These are phyloP conservation scores for Colletotrichum tamarilloi DNA, from an alignment of 2,329 filamentous ascomycete species.

Conservation along the genomic window DNA sequence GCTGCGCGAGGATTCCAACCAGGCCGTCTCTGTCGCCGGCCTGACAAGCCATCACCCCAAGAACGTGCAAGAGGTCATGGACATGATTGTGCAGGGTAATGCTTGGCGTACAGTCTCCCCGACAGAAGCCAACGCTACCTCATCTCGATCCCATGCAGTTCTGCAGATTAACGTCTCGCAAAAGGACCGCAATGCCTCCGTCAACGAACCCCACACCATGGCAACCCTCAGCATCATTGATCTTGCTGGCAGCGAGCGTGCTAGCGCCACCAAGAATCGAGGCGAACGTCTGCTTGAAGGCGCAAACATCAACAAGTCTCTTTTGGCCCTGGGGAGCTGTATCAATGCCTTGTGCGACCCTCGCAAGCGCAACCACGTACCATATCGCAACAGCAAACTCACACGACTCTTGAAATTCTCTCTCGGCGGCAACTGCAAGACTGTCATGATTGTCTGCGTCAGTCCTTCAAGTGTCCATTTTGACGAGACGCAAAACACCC, in stretches of 20 bases:
- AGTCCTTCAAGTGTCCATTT: conserved; percentile 97
- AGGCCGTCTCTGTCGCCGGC: conserved; percentile 90
- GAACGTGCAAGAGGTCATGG: conserved; percentile 97
- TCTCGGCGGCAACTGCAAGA: conserved; percentile 96
- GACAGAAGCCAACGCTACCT: conserved; percentile 96
- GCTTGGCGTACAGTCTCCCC: conserved; percentile 95
- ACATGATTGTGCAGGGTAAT: conserved; percentile 97
- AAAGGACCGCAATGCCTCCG: conserved; percentile 90
- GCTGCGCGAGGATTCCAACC: conserved; percentile 93
- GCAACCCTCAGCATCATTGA: conserved; percentile 98
- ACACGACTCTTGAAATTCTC: conserved; percentile 97
- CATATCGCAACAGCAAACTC: conserved; percentile 97
- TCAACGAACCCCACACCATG: conserved; percentile 97
- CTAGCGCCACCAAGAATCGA: conserved; percentile 95
- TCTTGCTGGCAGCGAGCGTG: conserved; percentile 93
- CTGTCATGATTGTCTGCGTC: conserved; percentile 99
- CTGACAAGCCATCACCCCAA: conserved; percentile 91
- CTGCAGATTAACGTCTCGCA: conserved; percentile 96
- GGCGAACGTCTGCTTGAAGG: conserved; percentile 92
- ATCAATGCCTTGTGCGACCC: conserved; percentile 98
- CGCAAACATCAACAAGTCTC: conserved; percentile 99
- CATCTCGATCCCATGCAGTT: conserved; percentile 95
- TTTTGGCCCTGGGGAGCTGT: conserved; percentile 93
- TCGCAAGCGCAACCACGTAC: conserved; percentile 91
- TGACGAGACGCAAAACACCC: conserved; percentile 97